phyloP scores from a whole-genome alignment of 2,329 filamentous ascomycete species.

The Neopestalotiopsis rosae region DNA sequence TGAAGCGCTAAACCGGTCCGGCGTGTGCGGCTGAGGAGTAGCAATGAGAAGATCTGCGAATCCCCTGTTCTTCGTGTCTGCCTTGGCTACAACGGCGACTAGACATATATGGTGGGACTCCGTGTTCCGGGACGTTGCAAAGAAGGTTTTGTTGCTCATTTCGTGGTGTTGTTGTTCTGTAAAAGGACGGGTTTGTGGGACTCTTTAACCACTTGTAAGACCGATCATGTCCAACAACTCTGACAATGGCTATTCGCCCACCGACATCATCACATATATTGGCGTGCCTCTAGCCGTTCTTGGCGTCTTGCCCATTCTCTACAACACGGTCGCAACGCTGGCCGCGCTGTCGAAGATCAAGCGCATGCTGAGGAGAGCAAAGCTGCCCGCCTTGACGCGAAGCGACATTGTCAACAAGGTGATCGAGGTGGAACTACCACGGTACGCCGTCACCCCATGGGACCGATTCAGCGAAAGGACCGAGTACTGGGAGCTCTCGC shows the following conservation, averaged over 20 bases:
- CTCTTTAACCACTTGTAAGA: not conserved
- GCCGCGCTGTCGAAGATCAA: conserved; percentile 65
- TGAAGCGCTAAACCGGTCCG: not conserved
- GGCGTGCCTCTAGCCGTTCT: conserved; percentile 64
- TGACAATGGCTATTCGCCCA: conserved; percentile 34
- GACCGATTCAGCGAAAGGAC: conserved; percentile 57
- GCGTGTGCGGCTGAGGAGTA: conserved; percentile 13
- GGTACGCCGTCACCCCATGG: conserved; percentile 66
- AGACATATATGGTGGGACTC: not conserved
- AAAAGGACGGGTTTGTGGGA: no score
- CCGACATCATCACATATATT: conserved; percentile 61
- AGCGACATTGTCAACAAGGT: conserved; percentile 69
- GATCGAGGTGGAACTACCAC: conserved; percentile 69
- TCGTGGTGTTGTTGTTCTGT: not conserved
- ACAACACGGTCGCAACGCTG: conserved; percentile 67
- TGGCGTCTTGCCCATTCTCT: conserved; percentile 68
- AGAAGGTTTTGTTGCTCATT: not conserved
- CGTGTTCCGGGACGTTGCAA: not conserved
- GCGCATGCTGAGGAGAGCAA: conserved; percentile 60
- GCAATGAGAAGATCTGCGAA: conserved; percentile 4
- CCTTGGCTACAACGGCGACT: not conserved
- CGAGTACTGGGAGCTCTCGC: conserved; percentile 63
- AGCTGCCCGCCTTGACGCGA: conserved; percentile 64
- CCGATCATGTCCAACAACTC: not conserved
- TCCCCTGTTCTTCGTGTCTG: not conserved